Conservation (phyloP, 2,329 filamentous ascomycete species). For the Pezicula rhizophila region DNA sequence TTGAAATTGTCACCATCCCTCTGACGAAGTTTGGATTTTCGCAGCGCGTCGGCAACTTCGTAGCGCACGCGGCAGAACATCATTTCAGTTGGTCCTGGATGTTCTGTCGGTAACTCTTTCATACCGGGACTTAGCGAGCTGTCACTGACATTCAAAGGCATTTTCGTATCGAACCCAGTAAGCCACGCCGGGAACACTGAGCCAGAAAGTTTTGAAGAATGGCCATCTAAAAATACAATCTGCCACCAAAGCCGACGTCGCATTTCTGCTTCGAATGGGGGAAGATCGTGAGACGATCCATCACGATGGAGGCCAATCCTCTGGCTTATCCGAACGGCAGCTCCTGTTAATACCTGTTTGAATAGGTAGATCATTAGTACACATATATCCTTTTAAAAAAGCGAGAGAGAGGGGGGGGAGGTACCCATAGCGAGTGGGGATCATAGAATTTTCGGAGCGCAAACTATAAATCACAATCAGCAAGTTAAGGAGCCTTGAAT, state of each 20-base stretch:
- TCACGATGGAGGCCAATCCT: conserved; percentile 43
- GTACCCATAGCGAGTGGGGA: too few species aligned
- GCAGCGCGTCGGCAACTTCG: conserved; percentile 19
- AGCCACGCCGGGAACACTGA: conserved; percentile 35
- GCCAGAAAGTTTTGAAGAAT: conserved; percentile 48
- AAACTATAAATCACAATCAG: too few species aligned
- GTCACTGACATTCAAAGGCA: conserved; percentile 50
- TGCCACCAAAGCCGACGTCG: conserved; percentile 58
- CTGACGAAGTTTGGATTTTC: conserved; percentile 1
- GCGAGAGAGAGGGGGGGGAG: conserved; percentile 21
- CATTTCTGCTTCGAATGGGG: conserved; percentile 52
- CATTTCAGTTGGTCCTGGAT: conserved; percentile 40
- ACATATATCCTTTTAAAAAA: conserved; percentile 20
- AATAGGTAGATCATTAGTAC: conserved; percentile 31
- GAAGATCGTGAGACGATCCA: conserved; percentile 20
- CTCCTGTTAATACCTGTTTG: conserved; percentile 42
- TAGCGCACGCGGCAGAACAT: conserved; percentile 29
- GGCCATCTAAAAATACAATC: conserved; percentile 51
- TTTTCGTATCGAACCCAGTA: conserved; percentile 38
- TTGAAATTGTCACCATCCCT: background rate
- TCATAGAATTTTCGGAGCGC: too few species aligned
- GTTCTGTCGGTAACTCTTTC: conserved; percentile 32
- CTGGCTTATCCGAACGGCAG: conserved; percentile 42
- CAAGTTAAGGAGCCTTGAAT: too few species aligned
- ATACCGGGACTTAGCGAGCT: conserved; percentile 39